Base-by-base conservation (phyloP, 2,329 filamentous ascomycete genomes). In the Acrocalymma vagum region DNA sequence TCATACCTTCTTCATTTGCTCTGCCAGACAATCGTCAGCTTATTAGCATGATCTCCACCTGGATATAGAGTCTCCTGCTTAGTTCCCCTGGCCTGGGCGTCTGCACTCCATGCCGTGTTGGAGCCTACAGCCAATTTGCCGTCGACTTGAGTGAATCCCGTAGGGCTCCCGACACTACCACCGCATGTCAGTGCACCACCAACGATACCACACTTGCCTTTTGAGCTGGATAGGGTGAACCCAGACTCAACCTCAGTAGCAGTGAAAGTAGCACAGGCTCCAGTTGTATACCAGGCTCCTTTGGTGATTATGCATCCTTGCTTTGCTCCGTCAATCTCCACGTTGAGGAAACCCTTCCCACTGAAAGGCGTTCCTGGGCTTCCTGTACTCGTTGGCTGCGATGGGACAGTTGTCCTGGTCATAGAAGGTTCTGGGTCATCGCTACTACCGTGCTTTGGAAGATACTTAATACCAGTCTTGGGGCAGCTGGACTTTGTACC, bases 231-330 rank as follows among this genome's bases (percentile, higher is more conserved):
- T 13, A 77, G 29, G 9, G 57, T 65, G 38, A 69, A 69, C 9
- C 62, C 60, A 13, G 38, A 42, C 11, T 51, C 58, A 8, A 48
- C 43, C 1, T 73, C 44, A 4, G 77, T 69, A 4, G 83, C 82
- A 0, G 77, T 82, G 62, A 82, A 86, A 0, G 80, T 86, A 1
- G 86, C 86, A 58, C 85, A 88, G 0, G 84, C 86, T 2, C 85
- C 85, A 2, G 75, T 78, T 0, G 78, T 77, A 59, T 86, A 89
- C 86, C 86, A 90, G 0, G 78, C 81, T 0, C 86, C 86, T 8
- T 70, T 74, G 39, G 78, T 78, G 60, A 88, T 89, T 42, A 89
- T 76, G 53, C 85, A 89, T n/a, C 86, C 86, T 6, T 73, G 76
- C 31, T 72, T 62, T n/a, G 59, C 60, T 3, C 79, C 77, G 13